Conservation (phyloP, 495 filamentous ascomycete genomes). For the Tuber melanosporum region DNA sequence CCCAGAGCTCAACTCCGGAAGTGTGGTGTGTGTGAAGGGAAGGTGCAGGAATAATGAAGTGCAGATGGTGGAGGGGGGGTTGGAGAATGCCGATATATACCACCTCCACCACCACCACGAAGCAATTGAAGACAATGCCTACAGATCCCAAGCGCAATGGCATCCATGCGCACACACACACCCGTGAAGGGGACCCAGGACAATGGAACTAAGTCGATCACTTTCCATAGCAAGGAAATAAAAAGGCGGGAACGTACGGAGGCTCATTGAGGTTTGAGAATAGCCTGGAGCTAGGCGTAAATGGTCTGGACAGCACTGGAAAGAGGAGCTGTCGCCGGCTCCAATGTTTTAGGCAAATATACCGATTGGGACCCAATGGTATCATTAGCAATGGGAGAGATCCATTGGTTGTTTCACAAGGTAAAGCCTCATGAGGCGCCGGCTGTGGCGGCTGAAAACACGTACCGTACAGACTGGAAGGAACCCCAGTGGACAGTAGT, state of each 20-base stretch:
- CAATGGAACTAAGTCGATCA: neutral
- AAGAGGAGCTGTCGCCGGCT: neutral
- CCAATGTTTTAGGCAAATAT: neutral
- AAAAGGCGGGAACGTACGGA: slow-evolving; percentile 1
- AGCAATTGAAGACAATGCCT: neutral
- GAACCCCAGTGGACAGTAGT: neutral
- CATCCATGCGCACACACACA: neutral
- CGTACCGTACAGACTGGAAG: neutral
- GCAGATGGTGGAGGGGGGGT: neutral
- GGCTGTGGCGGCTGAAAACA: neutral
- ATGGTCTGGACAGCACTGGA: neutral
- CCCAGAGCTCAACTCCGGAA: slow-evolving; percentile 3
- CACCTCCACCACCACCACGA: neutral
- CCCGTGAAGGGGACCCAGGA: neutral
- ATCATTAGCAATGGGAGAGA: neutral
- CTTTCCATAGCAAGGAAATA: neutral
- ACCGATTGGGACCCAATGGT: neutral
- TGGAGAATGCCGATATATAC: slow-evolving; percentile 1
- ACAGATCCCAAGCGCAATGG: neutral
- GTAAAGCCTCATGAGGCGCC: slow-evolving; percentile 2
- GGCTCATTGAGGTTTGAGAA: slow-evolving; percentile 6
- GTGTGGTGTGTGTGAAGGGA: neutral
- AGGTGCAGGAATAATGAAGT: neutral
- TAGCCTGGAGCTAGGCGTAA: neutral
- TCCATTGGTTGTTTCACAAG: neutral